Evolutionary conservation across 1,284 basidiomycete genomes (phyloP), one percentile per base, ranked within the genome.

Genomic region (Vanrija pseudolonga): DNA sequence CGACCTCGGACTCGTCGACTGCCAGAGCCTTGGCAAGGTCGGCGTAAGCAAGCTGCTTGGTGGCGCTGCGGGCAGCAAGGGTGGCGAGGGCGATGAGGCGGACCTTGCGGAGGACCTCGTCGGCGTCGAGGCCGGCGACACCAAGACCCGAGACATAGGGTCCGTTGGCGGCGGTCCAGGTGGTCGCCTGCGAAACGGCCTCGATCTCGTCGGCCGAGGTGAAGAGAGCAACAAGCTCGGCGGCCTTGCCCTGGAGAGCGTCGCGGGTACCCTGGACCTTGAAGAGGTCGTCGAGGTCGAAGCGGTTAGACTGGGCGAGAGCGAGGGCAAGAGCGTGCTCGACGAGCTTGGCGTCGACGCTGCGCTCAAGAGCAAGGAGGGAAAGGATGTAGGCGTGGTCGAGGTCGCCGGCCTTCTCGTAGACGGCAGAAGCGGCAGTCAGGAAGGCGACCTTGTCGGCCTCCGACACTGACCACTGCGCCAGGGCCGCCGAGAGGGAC

Each of bases 271-370:
- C 65, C 49, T 71, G 61, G 18, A 74, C 55, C 43, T 64, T 53
- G 40, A 90, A 84, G 22, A 95, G 76, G n/a, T 85, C 75, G 65
- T 92, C 87, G 64, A 94, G 87, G 72, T 92, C 85, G 71, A 90
- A 89, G 54, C 87, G 75, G 26, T 79, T 78, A 6, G 87, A 84
- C 37, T 87, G 79, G 39, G 86, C 82, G 45, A 95, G 80, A 14
- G 88, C 85, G 15, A 84, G 63, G 18, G 71, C 68, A 39, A 79
- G 62, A 2, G 76, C 69, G 51, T 68, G 67, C 47, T 71, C 61
- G 15, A 69, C 73, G 18, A 67, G 57, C 39, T 63, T 50, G 39
- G 57, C 55, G n/a, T 66, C 63, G 22, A 68, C 77, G 12, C 89
- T 84, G 24, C 81, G 77, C 46, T 85, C 80, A 23, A 76, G 51